These are phyloP conservation scores for Fusarium sororula DNA, from an alignment of 2,329 filamentous ascomycete genomes.

Conservation along the genomic window DNA sequence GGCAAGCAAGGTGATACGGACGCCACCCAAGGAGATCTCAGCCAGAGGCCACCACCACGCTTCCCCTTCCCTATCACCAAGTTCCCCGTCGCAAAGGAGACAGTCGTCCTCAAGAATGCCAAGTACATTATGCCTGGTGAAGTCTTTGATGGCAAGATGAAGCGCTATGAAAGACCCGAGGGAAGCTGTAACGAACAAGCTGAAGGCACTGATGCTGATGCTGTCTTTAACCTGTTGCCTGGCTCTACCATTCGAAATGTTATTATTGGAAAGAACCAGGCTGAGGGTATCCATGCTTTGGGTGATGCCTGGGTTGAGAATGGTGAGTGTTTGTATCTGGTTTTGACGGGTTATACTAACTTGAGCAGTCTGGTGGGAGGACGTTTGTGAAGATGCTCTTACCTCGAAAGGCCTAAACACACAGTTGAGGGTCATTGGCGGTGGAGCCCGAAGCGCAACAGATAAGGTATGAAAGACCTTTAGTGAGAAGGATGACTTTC, in stretches of 20 bases:
- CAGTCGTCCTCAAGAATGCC: slow-evolving; percentile 37
- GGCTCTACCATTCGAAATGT: slow-evolving; percentile 51
- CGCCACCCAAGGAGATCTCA: slow-evolving; percentile 41
- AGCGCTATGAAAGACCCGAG: slow-evolving; percentile 50
- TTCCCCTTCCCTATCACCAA: slow-evolving; percentile 45
- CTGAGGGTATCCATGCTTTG: slow-evolving; percentile 45
- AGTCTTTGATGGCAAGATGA: slow-evolving; percentile 49
- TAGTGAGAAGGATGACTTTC: rapidly evolving
- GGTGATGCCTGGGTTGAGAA: slow-evolving; percentile 46
- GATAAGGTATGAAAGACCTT: slow-evolving; percentile 31
- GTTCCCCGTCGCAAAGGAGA: slow-evolving; percentile 43
- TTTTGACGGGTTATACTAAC: too few species aligned
- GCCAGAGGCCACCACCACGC: slow-evolving; percentile 41
- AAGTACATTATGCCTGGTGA: slow-evolving; percentile 47
- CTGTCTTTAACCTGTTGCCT: slow-evolving; percentile 50
- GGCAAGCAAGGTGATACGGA: slow-evolving; percentile 35
- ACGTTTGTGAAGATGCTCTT: slow-evolving; percentile 43
- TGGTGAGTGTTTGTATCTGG: too few species aligned
- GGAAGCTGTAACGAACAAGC: slow-evolving; percentile 55
- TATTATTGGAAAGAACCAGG: slow-evolving; percentile 51
- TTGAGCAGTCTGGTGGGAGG: slow-evolving; percentile 42
- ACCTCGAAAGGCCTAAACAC: slow-evolving; percentile 45
- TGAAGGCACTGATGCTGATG: slow-evolving; percentile 53
- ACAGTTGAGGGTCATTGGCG: slow-evolving; percentile 42
- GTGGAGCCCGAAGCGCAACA: slow-evolving; percentile 42